phyloP scores from a whole-genome alignment of 495 filamentous ascomycete species.

The Podospora australis region DNA sequence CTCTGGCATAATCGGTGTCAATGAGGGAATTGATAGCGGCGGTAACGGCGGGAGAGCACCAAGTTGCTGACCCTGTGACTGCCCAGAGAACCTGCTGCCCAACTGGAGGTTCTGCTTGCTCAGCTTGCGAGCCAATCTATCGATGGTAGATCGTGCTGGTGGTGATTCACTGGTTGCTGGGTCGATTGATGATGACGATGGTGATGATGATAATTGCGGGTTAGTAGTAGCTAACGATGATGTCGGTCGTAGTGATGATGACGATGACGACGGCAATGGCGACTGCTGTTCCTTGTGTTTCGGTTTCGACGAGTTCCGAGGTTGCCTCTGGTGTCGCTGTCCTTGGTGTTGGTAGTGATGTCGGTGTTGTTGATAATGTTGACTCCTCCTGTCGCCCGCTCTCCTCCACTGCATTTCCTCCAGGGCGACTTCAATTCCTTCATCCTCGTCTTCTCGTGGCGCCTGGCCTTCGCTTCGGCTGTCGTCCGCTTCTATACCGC shows the following conservation, averaged over 20 bases:
- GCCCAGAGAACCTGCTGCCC: not conserved
- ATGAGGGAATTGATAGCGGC: not conserved
- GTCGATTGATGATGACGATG: not conserved
- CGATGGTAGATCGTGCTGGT: constrained; percentile 11
- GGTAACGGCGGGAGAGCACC: not conserved
- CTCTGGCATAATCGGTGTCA: not conserved
- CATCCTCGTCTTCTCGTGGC: not conserved
- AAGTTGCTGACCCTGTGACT: not conserved
- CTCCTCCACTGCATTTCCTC: too few species aligned
- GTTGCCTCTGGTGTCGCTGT: not conserved
- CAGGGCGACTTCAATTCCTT: not conserved
- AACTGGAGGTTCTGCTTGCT: constrained; percentile 30
- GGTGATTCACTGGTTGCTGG: not conserved
- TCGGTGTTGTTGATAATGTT: not conserved
- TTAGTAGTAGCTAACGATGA: too few species aligned
- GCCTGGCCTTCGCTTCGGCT: constrained; percentile 5
- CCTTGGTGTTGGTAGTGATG: not conserved
- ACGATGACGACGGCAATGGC: not conserved
- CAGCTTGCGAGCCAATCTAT: constrained; percentile 28
- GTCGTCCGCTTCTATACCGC: not conserved
- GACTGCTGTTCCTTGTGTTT: not conserved
- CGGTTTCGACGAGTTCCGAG: not conserved
- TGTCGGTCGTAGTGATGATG: not conserved
- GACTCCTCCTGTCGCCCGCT: not conserved
- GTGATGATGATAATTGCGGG: not conserved